Percentiles rank a stretch among this genome's conserved stretches.
Conservation (phyloP, 768 basidiomycete species). For the Leccinum aurantiacum region DNA sequence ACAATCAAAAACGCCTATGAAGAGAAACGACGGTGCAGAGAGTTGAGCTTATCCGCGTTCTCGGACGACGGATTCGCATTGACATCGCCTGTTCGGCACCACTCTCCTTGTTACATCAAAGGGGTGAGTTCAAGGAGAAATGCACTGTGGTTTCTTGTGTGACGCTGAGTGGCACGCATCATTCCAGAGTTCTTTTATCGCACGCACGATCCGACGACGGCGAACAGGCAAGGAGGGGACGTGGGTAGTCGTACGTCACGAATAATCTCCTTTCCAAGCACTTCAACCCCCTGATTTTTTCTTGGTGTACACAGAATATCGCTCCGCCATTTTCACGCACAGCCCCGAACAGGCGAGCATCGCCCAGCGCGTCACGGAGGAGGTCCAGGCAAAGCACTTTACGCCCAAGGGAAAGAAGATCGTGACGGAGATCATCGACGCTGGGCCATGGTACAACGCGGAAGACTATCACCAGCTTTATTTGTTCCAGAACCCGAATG, state of each 20-base stretch:
- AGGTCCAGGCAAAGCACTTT: slow-evolving; percentile 84
- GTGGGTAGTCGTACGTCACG: slow-evolving; percentile 66
- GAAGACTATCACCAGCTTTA: slow-evolving; percentile 87
- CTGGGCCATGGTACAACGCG: slow-evolving; percentile 78
- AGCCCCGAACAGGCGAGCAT: slow-evolving; percentile 67
- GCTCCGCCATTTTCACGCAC: slow-evolving; percentile 87
- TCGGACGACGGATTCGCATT: slow-evolving; percentile 9
- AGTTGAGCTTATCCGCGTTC: slow-evolving; percentile 49
- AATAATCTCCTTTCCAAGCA: neutral
- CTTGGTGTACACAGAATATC: slow-evolving; percentile 62
- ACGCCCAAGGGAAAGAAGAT: slow-evolving; percentile 71
- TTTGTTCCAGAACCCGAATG: slow-evolving; percentile 73
- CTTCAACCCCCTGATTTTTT: neutral
- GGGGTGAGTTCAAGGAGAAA: slow-evolving; percentile 39
- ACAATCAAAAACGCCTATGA: slow-evolving; percentile 51
- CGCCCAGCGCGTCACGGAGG: slow-evolving; percentile 75
- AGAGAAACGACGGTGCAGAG: slow-evolving; percentile 56
- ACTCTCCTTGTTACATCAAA: too few species aligned
- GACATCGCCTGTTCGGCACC: too few species aligned
- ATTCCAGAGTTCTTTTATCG: slow-evolving; percentile 86
- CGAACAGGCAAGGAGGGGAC: slow-evolving; percentile 77
- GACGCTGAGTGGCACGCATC: neutral
- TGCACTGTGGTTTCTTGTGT: too few species aligned
- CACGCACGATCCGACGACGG: slow-evolving; percentile 88
- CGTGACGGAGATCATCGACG: slow-evolving; percentile 70